Evolutionary conservation across 106 monocot species (phyloP), one percentile per base, ranked within the genome.

Genomic region (Phalaenopsis aphrodite): DNA sequence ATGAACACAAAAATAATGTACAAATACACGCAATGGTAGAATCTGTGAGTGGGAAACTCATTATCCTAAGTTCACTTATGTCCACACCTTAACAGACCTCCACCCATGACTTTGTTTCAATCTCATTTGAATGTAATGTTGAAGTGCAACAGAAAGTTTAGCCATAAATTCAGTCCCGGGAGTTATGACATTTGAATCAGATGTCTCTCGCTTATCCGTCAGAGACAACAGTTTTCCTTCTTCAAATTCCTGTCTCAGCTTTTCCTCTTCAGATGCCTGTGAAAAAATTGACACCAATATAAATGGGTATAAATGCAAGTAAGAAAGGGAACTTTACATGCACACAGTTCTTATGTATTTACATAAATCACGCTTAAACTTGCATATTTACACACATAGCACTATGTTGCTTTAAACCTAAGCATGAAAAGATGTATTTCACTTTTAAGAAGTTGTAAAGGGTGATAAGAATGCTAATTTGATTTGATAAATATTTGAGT

Each of bases 141-240:
- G 94, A 83, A 94, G 94, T 39, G 94, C 98, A 61, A 85, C 81
- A 45, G 98, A 98, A 5, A 98, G 87, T 66, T 83, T 77, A 78
- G 86, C 86, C 98, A 98, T 98, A 79, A 98, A 98, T 41, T 48
- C 80, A 68, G 98, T 99, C 75, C 98, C 98, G 45, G 94, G 98
- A 73, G 98, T 99, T 49, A 99, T 99, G 52, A 99, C 94, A 89
- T 99, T 99, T 78, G 98, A 95, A 38, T 99, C 94, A 16, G 83
- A 76, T 47, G 91, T 90, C 80, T 94, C 89, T 8, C 80, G 76
- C 47, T 84, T 89, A 75, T 85, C 88, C 69, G 55, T 85, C 18
- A 47, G 55, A 82, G 76, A 23, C 72, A 94, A 83, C 74, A 68
- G 85, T 78, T 81, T 89, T 78, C 86, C 90, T 43, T 47, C 80